Percentiles rank a stretch among this genome's conserved stretches.
Conservation (phyloP, 2,329 filamentous ascomycete species). For the Fusarium sp. region DNA sequence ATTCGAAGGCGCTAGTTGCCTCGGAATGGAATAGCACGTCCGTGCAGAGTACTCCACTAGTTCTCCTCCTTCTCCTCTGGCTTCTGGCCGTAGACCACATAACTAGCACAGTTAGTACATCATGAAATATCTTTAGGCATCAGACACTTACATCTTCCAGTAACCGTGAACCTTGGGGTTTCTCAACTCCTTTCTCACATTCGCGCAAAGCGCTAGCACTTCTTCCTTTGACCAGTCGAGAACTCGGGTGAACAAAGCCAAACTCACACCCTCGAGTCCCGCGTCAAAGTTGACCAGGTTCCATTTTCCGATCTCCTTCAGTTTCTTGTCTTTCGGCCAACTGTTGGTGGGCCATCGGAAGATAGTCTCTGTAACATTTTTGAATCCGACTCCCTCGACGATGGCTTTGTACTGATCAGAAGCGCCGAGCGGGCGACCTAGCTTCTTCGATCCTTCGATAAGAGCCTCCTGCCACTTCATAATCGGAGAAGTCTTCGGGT, state of each 20-base stretch:
- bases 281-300: slow-evolving; percentile 30
- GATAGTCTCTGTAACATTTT: slow-evolving; percentile 26
- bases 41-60: too few species aligned
- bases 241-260: slow-evolving; percentile 34
- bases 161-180: slow-evolving; percentile 24
- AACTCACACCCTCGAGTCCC: slow-evolving; percentile 27
- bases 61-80: neutral
- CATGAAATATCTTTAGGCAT: rapidly evolving
- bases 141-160: slow-evolving; percentile 13
- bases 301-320: slow-evolving; percentile 41
- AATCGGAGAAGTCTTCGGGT: neutral
- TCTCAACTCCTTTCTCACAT: slow-evolving; percentile 26
- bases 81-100: slow-evolving; percentile 18
- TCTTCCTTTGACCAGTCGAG: slow-evolving; percentile 33
- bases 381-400: slow-evolving; percentile 18
- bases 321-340: slow-evolving; percentile 38
- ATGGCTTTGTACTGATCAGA: slow-evolving; percentile 24
- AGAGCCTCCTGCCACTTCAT: slow-evolving; percentile 32
- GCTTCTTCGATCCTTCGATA: slow-evolving; percentile 18
- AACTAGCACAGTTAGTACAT: neutral
- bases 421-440: slow-evolving; percentile 31
- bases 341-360: slow-evolving; percentile 41
- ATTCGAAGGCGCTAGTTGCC: too few species aligned
- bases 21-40: too few species aligned
- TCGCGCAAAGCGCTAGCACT: slow-evolving; percentile 17